Conservation (phyloP, 2,329 filamentous ascomycete genomes). For the Colletotrichum shisoi region DNA sequence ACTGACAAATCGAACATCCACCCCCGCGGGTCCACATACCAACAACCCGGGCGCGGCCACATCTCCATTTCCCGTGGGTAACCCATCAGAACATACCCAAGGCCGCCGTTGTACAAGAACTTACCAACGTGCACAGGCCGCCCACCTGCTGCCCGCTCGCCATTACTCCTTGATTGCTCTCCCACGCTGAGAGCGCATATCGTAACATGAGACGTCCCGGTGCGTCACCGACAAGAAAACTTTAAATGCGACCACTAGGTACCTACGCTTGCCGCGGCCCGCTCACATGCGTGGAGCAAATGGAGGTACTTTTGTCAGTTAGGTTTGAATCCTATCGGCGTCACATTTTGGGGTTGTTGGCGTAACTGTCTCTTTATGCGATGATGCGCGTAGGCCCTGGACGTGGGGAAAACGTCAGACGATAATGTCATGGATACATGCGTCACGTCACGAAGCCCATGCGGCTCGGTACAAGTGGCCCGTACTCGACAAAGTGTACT, state of each 20-base stretch:
- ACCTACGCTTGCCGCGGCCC: background rate
- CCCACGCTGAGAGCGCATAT: background rate
- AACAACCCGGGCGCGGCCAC: too few relatives aligned
- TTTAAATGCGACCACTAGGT: constrained; percentile 2
- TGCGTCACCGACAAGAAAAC: background rate
- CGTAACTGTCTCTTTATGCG: too few relatives aligned
- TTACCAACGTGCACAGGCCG: background rate
- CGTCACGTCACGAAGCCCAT: constrained; percentile 4
- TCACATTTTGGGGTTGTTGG: too few relatives aligned
- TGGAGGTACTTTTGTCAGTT: too few relatives aligned
- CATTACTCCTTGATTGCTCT: background rate
- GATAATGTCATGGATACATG: background rate
- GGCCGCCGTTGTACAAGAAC: background rate
- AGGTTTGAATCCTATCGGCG: too few relatives aligned
- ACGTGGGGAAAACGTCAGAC: background rate
- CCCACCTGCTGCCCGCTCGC: background rate
- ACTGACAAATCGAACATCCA: too few relatives aligned
- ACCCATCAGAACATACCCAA: background rate
- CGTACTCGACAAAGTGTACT: background rate
- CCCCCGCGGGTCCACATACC: background rate
- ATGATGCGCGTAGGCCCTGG: background rate
- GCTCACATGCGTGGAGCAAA: too few relatives aligned
- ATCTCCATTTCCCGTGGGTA: background rate
- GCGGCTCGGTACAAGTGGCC: background rate
- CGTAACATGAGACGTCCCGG: background rate